A percentile compares a stretch with the other conserved stretches of the same genome.
Conservation (phyloP, 495 filamentous ascomycete genomes). For the Aspergillus asperescens region DNA sequence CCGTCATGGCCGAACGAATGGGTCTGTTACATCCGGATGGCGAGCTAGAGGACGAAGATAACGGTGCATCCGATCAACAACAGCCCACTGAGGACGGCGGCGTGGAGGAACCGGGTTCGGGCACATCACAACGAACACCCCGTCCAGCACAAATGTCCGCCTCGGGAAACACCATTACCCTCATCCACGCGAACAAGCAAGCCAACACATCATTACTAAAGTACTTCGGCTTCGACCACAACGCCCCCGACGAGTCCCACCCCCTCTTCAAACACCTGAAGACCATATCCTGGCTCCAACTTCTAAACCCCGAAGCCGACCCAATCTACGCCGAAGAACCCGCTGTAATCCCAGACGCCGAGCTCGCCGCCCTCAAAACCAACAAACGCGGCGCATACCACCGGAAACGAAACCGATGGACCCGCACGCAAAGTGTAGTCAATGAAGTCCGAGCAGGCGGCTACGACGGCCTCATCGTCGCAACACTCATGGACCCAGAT, state of each 20-base stretch:
- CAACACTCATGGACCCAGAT: conserved; percentile 72
- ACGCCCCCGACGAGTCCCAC: conserved; percentile 61
- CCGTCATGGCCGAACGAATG: conserved; percentile 87
- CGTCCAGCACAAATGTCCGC: conserved; percentile 45
- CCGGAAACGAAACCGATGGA: conserved; percentile 81
- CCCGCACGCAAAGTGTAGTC: conserved; percentile 58
- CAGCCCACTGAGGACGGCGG: neutral
- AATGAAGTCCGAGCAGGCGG: conserved; percentile 66
- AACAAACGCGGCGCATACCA: conserved; percentile 74
- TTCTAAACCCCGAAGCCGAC: conserved; percentile 69
- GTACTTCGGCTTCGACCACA: conserved; percentile 77
- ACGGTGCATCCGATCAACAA: neutral
- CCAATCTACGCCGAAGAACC: conserved; percentile 60
- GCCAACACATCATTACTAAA: conserved; percentile 81
- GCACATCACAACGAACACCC: neutral
- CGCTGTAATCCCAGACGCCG: conserved; percentile 44
- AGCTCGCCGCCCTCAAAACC: conserved; percentile 60
- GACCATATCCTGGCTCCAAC: conserved; percentile 82
- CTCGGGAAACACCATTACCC: conserved; percentile 73
- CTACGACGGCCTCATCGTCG: conserved; percentile 79
- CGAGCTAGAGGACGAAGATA: conserved; percentile 28
- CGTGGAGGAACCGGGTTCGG: conserved; percentile 8
- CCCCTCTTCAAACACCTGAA: conserved; percentile 78
- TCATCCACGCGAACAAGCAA: conserved; percentile 83
- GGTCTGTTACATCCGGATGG: conserved; percentile 64